phyloP scores from a whole-genome alignment of 371 early-diverging fungal species.

The Apophysomyces trapeziformis region DNA sequence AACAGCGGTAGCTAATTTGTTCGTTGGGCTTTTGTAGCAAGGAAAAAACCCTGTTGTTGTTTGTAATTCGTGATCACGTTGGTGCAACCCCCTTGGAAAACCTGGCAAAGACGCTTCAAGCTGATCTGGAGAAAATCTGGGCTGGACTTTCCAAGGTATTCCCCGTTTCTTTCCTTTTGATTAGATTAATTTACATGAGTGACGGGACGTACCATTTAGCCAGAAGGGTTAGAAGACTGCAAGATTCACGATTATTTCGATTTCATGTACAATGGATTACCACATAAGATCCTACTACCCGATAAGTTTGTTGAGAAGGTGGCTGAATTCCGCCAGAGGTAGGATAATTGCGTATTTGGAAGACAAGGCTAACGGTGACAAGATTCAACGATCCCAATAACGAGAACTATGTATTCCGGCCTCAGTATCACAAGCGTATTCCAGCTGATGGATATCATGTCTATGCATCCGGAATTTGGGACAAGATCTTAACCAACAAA shows the following conservation, averaged over 20 bases:
- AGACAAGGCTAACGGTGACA: not conserved
- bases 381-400: constrained; percentile 75
- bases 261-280: constrained; percentile 87
- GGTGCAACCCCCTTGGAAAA: constrained; percentile 86
- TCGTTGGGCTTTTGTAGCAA: constrained; percentile 39
- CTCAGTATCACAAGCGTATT: constrained; percentile 88
- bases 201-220: constrained; percentile 42
- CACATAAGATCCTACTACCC: constrained; percentile 90
- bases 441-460: constrained; percentile 95
- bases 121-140: constrained; percentile 94
- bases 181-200: constrained; percentile 7
- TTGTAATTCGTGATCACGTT: constrained; percentile 96
- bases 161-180: not conserved
- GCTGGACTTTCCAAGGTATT: constrained; percentile 77
- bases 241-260: constrained; percentile 91
- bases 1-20: not conserved
- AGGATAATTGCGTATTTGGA: constrained; percentile 9
- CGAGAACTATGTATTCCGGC: constrained; percentile 83
- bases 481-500: constrained; percentile 89
- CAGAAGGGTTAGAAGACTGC: constrained; percentile 80
- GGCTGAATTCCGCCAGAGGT: constrained; percentile 70
- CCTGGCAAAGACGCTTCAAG: constrained; percentile 77
- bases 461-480: constrained; percentile 94
- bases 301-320: constrained; percentile 84
- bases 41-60: constrained; percentile 89